A percentile compares a stretch with the other conserved stretches of the same genome.
Conservation (phyloP, 176 grass and related monocot genomes). For the Juncus inflexus region DNA sequence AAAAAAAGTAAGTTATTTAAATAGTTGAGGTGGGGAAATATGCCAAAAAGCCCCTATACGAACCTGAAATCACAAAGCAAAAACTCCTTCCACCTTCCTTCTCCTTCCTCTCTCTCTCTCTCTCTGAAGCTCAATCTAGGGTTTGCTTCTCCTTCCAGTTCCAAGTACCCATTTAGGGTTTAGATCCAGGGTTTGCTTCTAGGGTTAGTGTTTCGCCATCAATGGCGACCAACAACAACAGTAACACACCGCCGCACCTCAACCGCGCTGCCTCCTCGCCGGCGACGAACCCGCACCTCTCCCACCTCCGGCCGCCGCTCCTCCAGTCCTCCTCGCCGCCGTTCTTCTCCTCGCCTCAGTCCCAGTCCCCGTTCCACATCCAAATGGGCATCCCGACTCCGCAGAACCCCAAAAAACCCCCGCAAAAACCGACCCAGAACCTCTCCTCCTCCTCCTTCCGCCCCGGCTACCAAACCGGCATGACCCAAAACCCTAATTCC, state of each 20-base stretch:
- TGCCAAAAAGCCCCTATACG: no score
- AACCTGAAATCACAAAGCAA: no score
- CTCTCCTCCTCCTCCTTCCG: conserved; percentile 31
- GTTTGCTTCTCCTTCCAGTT: conserved; percentile 5
- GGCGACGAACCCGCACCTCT: conserved; percentile 40
- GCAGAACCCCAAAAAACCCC: conserved; percentile 54
- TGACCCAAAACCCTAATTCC: conserved; percentile 15
- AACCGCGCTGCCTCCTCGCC: conserved; percentile 6
- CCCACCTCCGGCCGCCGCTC: conserved; percentile 60
- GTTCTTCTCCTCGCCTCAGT: conserved; percentile 30
- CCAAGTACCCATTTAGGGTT: not conserved
- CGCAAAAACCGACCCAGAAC: conserved; percentile 56
- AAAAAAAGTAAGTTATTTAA: no score
- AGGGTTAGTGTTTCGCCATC: conserved; percentile 11
- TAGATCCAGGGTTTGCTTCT: not conserved
- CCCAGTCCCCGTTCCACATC: conserved; percentile 78
- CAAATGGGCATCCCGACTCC: conserved; percentile 43
- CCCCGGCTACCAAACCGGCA: conserved; percentile 24
- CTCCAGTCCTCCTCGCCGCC: conserved; percentile 45
- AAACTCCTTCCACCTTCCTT: not conserved
- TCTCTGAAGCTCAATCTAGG: not conserved
- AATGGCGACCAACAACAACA: conserved; percentile 24
- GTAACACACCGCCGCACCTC: conserved; percentile 18
- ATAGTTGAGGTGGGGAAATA: no score
- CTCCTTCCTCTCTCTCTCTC: not conserved